Evolutionary conservation across 176 grass and related monocot species (phyloP), one percentile per base, ranked within the genome.

Genomic region (Tillandsia fasciculata): DNA sequence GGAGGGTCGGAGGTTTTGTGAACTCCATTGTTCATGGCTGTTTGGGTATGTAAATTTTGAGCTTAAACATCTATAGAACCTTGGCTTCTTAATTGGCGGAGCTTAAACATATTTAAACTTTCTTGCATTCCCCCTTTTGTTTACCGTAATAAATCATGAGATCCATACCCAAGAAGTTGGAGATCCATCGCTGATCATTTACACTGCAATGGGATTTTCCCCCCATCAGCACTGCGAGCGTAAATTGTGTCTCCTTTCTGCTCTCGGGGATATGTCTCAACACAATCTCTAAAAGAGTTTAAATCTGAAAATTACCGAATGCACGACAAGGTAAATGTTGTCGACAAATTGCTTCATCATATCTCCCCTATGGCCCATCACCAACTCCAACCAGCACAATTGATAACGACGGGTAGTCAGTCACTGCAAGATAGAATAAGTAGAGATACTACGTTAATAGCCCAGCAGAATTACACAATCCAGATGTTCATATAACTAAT

Each of bases 341-440:
- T 96, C 84, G 11, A 87, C 87, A 22, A 96, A 96, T 85, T 85
- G 33, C 56, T 53, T 85, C 84, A 96, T 96, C 82, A 84, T 87
- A 24, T 96, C 28, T 29, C 87, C 91, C 87, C 91, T 87, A 96
- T 64, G 91, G 91, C 12, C 84, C 87, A 56, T 96, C 91, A 28
- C 91, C 84, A 42, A 96, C 84, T 57, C 87, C 91, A 72, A 90
- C 91, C 65, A 96, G 70, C 61, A 96, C 74, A 79, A 96, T 96
- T 68, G 87, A 96, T 54, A 88, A 64, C 22, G 91, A 64, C 22
- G 91, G 80, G 76, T 85, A 86, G 14, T 96, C 80, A 86, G 14
- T 96, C 80, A 47, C 87, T 96, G 80, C 10, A 79, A 50, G 50
- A 73, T 66, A 70, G 65, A 75, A 80, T 63, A 17, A 26, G 29